Percentiles rank a stretch among this genome's conserved stretches.
Conservation (phyloP, 2,329 filamentous ascomycete genomes). For the Colletotrichum theobromicola region DNA sequence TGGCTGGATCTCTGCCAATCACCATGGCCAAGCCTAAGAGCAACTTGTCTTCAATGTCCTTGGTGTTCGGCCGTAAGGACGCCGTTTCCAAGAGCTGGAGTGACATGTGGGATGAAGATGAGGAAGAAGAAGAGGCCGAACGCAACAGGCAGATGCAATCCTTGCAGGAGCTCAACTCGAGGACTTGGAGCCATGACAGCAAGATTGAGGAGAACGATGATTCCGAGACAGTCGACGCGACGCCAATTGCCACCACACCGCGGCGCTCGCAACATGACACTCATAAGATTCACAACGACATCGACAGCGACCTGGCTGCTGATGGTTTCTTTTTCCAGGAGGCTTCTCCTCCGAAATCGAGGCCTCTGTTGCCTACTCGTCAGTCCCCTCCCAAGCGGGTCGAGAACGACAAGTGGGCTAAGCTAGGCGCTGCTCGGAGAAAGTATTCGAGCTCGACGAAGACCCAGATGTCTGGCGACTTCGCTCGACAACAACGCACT, state of each 20-base stretch:
- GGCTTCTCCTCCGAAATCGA: constrained; percentile 44
- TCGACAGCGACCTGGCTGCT: constrained; percentile 69
- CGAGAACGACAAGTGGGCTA: constrained; percentile 84
- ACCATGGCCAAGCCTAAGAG: constrained; percentile 78
- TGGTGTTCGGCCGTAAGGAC: constrained; percentile 80
- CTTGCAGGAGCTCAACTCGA: constrained; percentile 72
- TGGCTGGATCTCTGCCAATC: constrained; percentile 77
- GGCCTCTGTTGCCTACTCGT: constrained; percentile 32
- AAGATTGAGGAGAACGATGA: constrained; percentile 53
- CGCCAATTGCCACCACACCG: constrained; percentile 38
- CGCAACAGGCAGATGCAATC: constrained; percentile 62
- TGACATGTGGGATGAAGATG: constrained; percentile 95
- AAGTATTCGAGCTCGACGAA: constrained; percentile 62
- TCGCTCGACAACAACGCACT: constrained; percentile 52
- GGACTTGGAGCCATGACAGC: constrained; percentile 82
- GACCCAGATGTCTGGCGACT: constrained; percentile 54
- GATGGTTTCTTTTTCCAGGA: constrained; percentile 80
- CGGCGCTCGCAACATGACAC: constrained; percentile 41
- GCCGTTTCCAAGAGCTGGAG: constrained; percentile 98
- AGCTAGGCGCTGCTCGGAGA: constrained; percentile 82
- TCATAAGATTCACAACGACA: constrained; percentile 42
- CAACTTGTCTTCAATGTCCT: constrained; percentile 72
- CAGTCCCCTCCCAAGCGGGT: constrained; percentile 72
- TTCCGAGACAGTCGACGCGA: constrained; percentile 46
- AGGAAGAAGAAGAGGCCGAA: constrained; percentile 75